A percentile compares a stretch with the other conserved stretches of the same genome.
These are phyloP conservation scores for Fonsecaea pedrosoi DNA, from an alignment of 2,329 filamentous ascomycete species.

Conservation along the genomic window DNA sequence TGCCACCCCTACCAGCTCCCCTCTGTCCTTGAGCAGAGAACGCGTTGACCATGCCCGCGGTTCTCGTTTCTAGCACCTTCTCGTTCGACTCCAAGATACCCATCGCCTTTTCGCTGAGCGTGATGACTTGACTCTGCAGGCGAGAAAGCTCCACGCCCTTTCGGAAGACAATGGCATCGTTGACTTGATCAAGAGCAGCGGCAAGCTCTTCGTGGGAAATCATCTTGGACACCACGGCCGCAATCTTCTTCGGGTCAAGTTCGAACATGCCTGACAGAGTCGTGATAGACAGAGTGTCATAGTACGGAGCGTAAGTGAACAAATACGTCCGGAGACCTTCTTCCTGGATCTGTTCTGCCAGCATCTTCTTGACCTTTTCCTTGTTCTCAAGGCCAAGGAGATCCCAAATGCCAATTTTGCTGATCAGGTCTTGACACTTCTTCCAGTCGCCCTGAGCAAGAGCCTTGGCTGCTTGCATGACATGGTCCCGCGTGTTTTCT, in stretches of 20 bases:
- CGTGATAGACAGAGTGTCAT: slow-evolving; percentile 88
- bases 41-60: slow-evolving; percentile 91
- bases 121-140: slow-evolving; percentile 92
- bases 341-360: slow-evolving; percentile 97
- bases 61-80: slow-evolving; percentile 94
- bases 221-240: slow-evolving; percentile 98
- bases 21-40: slow-evolving; percentile 90
- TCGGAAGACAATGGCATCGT: slow-evolving; percentile 96
- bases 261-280: slow-evolving; percentile 96
- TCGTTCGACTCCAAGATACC: slow-evolving; percentile 96
- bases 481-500: slow-evolving; percentile 98
- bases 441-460: slow-evolving; percentile 98
- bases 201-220: slow-evolving; percentile 98
- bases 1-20: slow-evolving; percentile 68
- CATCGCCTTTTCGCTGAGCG: slow-evolving; percentile 94
- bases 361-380: slow-evolving; percentile 94
- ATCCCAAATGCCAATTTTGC: slow-evolving; percentile 99
- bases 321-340: slow-evolving; percentile 97
- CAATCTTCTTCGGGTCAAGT: slow-evolving; percentile 85
- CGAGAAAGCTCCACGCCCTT: slow-evolving; percentile 98
- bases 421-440: slow-evolving; percentile 90
- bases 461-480: slow-evolving; percentile 98
- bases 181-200: slow-evolving; percentile 96
- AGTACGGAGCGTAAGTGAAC: slow-evolving; percentile 99
- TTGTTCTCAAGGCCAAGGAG: slow-evolving; percentile 78